Evolutionary conservation across 1,284 basidiomycete genomes (phyloP).

Genomic region (Cryptococcus sp.): DNA sequence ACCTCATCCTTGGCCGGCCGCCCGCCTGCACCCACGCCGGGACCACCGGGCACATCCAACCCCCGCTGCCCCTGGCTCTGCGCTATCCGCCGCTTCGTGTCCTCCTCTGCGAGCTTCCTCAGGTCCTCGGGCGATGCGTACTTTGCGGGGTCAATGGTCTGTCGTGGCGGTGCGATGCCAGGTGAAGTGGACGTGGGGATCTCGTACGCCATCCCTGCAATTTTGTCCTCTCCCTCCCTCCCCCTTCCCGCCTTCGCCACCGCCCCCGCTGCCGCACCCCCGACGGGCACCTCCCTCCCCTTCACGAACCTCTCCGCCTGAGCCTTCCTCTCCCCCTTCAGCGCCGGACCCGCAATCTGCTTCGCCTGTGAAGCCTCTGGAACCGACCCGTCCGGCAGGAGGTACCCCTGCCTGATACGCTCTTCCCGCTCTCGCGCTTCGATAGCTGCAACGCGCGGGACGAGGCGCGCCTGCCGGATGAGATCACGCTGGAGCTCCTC

Average conservation of each 20-base stretch:
- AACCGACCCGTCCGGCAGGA: constrained; percentile 24
- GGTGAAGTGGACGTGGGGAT: constrained; percentile 24
- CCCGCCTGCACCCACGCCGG: constrained; percentile 1
- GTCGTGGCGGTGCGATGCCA: constrained; percentile 24
- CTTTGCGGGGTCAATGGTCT: constrained; percentile 31
- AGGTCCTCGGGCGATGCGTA: constrained; percentile 30
- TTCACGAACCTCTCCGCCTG: constrained; percentile 3
- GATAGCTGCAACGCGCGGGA: constrained; percentile 30
- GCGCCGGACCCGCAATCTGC: constrained; percentile 17
- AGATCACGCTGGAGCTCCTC: constrained; percentile 36
- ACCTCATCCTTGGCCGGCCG: not conserved
- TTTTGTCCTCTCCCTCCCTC: not conserved
- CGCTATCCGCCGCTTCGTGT: constrained; percentile 38
- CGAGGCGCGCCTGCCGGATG: constrained; percentile 23
- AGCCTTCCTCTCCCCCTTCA: constrained; percentile 8
- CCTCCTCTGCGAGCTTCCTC: constrained; percentile 40
- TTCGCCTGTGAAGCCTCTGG: not conserved
- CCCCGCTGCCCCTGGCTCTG: constrained; percentile 24
- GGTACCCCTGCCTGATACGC: constrained; percentile 44
- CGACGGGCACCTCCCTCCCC: not conserved
- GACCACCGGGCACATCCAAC: not conserved
- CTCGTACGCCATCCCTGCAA: constrained; percentile 8
- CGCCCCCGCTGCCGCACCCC: not conserved
- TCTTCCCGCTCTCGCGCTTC: constrained; percentile 40
- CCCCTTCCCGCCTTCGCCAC: not conserved